Base-by-base conservation (phyloP, 345 rosid species). In the Gossypium rotundifolium region DNA sequence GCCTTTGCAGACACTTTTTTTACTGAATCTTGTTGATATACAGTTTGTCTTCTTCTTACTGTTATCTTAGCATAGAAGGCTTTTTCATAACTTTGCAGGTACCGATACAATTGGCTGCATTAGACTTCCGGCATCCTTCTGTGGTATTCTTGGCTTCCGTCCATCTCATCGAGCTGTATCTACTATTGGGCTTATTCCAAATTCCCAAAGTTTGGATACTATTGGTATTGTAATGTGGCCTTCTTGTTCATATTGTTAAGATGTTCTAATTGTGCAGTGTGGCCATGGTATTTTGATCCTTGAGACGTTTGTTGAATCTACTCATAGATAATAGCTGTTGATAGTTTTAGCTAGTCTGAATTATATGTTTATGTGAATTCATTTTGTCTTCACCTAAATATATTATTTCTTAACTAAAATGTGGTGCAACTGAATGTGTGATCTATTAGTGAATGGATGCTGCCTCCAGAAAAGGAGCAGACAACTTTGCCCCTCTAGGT, bases 121-220 rank as follows among this genome's bases (percentile, higher is more conserved):
- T 66, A 85, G 96, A 85, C 71, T 89, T 79, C 97, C 97, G 44
- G 97, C 97, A 20, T 85, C 98, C 67, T 92, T 89, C 80, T 92
- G 97, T 84, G 98, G 98, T 68, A 80, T 92, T 77, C 87, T 94
- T 71, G 89, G 94, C 59, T 94, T 82, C 78, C 84, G 97, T n/a
- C 95, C 98, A 22, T 94, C 98, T 65, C 98, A 94, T 75, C 89
- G 92, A 45, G 84, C 89, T 57, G 85, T 88, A 68, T 88, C 95
- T 75, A 85, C 89, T 22, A 77, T 83, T 72, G 98, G 98, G 62
- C 79, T 91, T 66, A 70, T 94, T 73, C 97, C 95, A 53, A 91
- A 83, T 85, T 91, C 98, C 17, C 97, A 88, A 79, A 89, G 95
- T 87, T 76, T 90, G 69, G 98, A 92, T 75, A 81, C 90, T 73